Evolutionary conservation across 2,329 filamentous ascomycete genomes (phyloP).

Genomic region (Diaporthe humulicola): DNA sequence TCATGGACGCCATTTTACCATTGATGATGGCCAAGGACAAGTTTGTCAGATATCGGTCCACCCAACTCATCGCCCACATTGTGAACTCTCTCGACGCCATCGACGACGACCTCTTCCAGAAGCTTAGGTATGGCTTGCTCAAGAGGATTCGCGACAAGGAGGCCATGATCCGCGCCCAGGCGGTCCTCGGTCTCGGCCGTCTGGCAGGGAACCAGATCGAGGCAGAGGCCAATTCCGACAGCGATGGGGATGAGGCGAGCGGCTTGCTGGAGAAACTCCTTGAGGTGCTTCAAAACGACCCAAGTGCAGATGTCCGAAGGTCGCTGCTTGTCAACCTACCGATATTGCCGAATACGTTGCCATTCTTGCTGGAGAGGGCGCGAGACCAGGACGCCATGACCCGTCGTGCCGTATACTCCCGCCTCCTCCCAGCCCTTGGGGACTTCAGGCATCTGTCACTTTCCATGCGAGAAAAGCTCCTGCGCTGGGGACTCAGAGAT

Average conservation of each 20-base stretch:
- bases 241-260: slow-evolving; percentile 74
- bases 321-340: slow-evolving; percentile 93
- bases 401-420: slow-evolving; percentile 86
- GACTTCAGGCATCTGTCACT: slow-evolving; percentile 95
- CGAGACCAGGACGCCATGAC: slow-evolving; percentile 90
- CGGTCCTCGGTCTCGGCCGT: slow-evolving; percentile 88
- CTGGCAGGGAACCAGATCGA: slow-evolving; percentile 84
- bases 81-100: slow-evolving; percentile 94
- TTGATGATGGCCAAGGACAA: slow-evolving; percentile 92
- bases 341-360: slow-evolving; percentile 83
- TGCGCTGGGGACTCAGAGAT: slow-evolving; percentile 94
- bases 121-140: slow-evolving; percentile 82
- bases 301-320: slow-evolving; percentile 91
- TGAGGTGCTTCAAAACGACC: slow-evolving; percentile 92
- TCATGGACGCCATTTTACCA: slow-evolving; percentile 81
- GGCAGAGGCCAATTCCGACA: slow-evolving; percentile 76
- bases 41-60: slow-evolving; percentile 88
- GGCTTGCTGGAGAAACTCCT: slow-evolving; percentile 86
- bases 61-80: slow-evolving; percentile 90
- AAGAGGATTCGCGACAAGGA: slow-evolving; percentile 95
- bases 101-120: slow-evolving; percentile 90
- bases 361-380: slow-evolving; percentile 90
- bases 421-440: slow-evolving; percentile 86
- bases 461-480: slow-evolving; percentile 93
- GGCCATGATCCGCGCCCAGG: slow-evolving; percentile 90